Conservation (phyloP, 192 early-diverging fungal species). For the Endogone sp. region DNA sequence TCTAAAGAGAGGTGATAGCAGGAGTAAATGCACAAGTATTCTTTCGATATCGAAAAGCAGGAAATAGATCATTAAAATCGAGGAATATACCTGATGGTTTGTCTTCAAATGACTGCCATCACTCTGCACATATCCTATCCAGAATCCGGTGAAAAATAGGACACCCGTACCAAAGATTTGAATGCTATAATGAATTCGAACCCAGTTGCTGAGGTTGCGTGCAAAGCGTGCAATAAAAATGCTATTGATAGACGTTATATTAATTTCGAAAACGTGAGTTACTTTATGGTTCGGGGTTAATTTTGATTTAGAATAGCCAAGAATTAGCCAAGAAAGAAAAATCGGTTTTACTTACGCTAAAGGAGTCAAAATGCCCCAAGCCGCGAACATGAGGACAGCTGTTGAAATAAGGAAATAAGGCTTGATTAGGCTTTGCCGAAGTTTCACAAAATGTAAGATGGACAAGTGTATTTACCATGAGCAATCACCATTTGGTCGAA, state of each 20-base stretch:
- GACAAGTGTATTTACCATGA: neutral
- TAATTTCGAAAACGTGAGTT: neutral
- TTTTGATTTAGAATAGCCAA: neutral
- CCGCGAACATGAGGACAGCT: neutral
- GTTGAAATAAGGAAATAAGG: too few relatives aligned
- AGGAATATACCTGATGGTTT: neutral
- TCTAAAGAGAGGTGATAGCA: neutral
- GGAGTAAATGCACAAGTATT: neutral
- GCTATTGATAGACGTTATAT: neutral
- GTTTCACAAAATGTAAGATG: neutral
- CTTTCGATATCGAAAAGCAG: neutral
- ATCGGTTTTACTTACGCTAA: neutral
- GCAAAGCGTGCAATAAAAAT: neutral
- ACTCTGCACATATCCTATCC: neutral
- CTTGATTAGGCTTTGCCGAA: too few relatives aligned
- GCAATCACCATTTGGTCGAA: neutral
- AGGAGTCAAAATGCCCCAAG: neutral
- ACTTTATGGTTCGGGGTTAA: too few relatives aligned
- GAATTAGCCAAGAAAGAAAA: neutral
- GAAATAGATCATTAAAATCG: too few relatives aligned
- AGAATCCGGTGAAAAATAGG: neutral
- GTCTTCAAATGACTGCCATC: neutral
- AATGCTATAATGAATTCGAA: neutral
- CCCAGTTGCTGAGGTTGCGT: neutral
- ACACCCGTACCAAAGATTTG: neutral